These are phyloP conservation scores for Lachnellula subtilissima DNA, from an alignment of 2,329 filamentous ascomycete species.

Conservation along the genomic window DNA sequence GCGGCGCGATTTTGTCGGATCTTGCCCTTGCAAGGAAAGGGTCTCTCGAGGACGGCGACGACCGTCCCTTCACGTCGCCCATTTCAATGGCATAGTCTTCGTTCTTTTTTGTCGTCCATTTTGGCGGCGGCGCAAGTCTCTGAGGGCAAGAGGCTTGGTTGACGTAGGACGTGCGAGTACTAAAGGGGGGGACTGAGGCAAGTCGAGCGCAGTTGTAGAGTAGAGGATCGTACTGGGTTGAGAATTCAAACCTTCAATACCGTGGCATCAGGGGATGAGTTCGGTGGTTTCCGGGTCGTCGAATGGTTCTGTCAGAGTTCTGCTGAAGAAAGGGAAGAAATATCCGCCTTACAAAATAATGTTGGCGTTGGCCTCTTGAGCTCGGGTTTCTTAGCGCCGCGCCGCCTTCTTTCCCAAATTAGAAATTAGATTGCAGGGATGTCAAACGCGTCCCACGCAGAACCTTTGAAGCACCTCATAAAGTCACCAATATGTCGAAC, in stretches of 20 bases:
- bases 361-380: conserved; percentile 7
- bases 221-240: background rate
- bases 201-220: background rate
- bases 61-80: conserved; percentile 38
- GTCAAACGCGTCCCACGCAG: background rate
- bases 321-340: conserved; percentile 2
- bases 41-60: conserved; percentile 35
- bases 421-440: background rate
- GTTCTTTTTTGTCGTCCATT: conserved; percentile 91
- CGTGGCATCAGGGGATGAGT: conserved; percentile 12
- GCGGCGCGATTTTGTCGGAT: conserved; percentile 31
- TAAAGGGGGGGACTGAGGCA: conserved; percentile 4
- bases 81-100: conserved; percentile 72
- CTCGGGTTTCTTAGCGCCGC: conserved; percentile 6
- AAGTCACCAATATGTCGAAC: conserved; percentile 34
- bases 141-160: conserved; percentile 2
- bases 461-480: conserved; percentile 2
- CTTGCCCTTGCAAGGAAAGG: conserved; percentile 31
- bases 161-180: conserved; percentile 13
- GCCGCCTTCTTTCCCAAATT: background rate
- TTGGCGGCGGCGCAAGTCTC: conserved; percentile 26
- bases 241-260: conserved; percentile 6
- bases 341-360: background rate
- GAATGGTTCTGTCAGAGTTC: conserved; percentile 4
- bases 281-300: background rate